A percentile compares a stretch with the other conserved stretches of the same genome.
These are phyloP conservation scores for Aureococcus anophagefferens DNA, from an alignment of 108 stramenopile genomes.

Conservation along the genomic window DNA sequence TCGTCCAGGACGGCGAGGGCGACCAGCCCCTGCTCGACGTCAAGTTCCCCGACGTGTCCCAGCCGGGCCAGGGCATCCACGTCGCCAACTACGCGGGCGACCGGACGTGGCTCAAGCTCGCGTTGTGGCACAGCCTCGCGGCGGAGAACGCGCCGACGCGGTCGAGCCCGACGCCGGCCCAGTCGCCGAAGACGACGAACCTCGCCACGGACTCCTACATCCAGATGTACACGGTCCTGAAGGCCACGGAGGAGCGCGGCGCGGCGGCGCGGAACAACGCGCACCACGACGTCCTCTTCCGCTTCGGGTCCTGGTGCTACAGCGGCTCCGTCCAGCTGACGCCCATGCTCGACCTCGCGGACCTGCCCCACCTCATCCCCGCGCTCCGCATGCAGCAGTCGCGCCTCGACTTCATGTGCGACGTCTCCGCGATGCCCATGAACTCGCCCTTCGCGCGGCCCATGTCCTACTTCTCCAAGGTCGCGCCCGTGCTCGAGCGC, in stretches of 20 bases:
- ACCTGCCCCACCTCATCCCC: conserved; percentile 55
- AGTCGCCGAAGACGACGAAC: conserved; percentile 12
- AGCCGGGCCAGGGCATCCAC: conserved; percentile 18
- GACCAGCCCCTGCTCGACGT: conserved; percentile 61
- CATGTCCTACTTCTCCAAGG: conserved; percentile 20
- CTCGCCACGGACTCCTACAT: conserved; percentile 44
- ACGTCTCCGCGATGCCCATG: conserved; percentile 28
- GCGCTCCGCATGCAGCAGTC: conserved; percentile 53
- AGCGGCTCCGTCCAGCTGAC: conserved; percentile 43
- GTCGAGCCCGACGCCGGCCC: conserved; percentile 5
- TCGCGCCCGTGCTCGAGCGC: conserved; percentile 33
- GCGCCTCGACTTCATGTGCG: conserved; percentile 46
- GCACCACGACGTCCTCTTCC: conserved; percentile 44
- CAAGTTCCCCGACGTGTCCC: conserved; percentile 52
- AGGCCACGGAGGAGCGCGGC: conserved; percentile 8
- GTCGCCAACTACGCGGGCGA: conserved; percentile 30
- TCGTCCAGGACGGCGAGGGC: conserved; percentile 39
- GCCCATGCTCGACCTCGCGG: conserved; percentile 32
- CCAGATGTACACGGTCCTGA: conserved; percentile 54
- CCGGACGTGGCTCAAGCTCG: conserved; percentile 26
- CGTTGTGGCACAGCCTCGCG: conserved; percentile 35
- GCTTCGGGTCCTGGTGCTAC: conserved; percentile 64
- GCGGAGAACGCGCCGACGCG: neutral
- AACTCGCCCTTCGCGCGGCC: conserved; percentile 37
- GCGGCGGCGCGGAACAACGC: conserved; percentile 14